Evolutionary conservation across 2,329 filamentous ascomycete species (phyloP), one percentile per base, ranked within the genome.

Genomic region (Cladobotryum protrusum): DNA sequence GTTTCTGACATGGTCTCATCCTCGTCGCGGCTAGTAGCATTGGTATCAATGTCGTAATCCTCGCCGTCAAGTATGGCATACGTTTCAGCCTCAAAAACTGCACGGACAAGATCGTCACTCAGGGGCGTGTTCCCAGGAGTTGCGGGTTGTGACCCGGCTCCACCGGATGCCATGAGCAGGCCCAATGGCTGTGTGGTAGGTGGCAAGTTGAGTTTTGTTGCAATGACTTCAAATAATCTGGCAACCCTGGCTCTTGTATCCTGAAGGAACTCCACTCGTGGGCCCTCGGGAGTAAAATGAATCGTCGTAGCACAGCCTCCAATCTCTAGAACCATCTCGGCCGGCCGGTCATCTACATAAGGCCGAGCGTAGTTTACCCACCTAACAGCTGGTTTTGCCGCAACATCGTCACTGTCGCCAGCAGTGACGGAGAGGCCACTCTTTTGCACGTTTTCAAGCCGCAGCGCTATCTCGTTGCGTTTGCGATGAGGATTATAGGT

Each of bases 361-460:
- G 92, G 92, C 5, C 92, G 82, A 13, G 87, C 82, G 60, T 97
- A 97, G 55, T 82, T 81, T 24, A 95, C 82, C 74, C 81, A 87
- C 37, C 68, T 69, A 15, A 14, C 65, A 60, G 29, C 68, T 48
- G 32, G 66, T 59, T 45, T 19, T 18, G 13, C 17, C 20, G 56
- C 45, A 34, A 54, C 52, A 14, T 50, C 52, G 12, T 52, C 51
- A 15, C 50, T 54, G 24, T 53, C 57, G 45, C 86, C 83, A 8
- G 69, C 66, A 1, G 71, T 71, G 56, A 93, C 78, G 14, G 82
- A 81, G 43, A 96, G 75, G 13, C 92, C 92, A 2, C 87, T 90
- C 60, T 92, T 91, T 33, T 92, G 82, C n/a, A 97, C 80, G 60
- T 96, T 91, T 60, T 93, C 85, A 2, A 97, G 69, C 1, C 88